A percentile compares a stretch with the other conserved stretches of the same genome.
Conservation (phyloP, 176 grass and related monocot genomes). For the Canna indica region DNA sequence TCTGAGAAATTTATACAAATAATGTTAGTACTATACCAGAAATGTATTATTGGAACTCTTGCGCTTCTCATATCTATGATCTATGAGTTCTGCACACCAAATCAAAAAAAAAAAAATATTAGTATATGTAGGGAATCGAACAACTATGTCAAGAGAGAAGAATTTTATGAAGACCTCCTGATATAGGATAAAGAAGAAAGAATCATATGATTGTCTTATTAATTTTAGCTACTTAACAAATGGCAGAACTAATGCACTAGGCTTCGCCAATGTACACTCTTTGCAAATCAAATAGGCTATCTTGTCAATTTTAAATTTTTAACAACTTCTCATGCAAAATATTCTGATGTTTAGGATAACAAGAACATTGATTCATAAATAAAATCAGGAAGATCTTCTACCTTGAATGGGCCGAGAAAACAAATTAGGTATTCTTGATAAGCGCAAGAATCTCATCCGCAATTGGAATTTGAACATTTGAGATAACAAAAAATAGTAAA, state of each 20-base stretch:
- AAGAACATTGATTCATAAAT: background rate
- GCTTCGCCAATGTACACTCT: too few species aligned
- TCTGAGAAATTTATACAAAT: background rate
- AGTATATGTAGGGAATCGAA: background rate
- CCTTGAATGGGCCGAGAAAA: background rate
- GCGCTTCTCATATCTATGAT: background rate
- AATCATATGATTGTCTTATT: background rate
- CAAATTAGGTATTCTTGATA: background rate
- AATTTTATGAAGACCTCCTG: background rate
- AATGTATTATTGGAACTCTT: background rate
- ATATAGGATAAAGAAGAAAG: background rate
- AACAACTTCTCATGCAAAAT: background rate
- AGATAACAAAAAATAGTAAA: background rate
- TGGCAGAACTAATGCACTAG: too few species aligned
- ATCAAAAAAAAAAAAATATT: background rate
- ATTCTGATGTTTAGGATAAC: background rate
- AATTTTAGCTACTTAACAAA: too few species aligned
- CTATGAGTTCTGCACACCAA: background rate
- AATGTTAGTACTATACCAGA: conserved; percentile 4
- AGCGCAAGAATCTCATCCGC: background rate
- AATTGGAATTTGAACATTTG: background rate
- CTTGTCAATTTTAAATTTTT: too few species aligned
- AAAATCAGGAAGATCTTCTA: background rate
- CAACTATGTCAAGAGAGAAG: background rate
- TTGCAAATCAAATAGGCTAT: too few species aligned